phyloP scores from a whole-genome alignment of 805 yeast genomes.

The Candida caryicola region DNA sequence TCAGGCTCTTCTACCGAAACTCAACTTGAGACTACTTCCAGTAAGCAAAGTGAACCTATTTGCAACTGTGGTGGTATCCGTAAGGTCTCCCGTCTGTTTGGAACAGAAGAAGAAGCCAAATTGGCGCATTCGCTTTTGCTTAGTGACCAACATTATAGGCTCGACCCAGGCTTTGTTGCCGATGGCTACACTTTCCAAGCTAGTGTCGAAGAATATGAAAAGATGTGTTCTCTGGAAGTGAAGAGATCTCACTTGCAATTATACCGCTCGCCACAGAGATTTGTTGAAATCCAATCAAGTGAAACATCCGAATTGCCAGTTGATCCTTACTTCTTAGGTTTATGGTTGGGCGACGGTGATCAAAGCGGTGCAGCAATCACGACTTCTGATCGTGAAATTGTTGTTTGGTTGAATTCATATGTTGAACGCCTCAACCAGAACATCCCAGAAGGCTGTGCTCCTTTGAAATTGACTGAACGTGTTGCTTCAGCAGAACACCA shows the following conservation, averaged over 20 bases:
- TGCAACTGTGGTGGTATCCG: slow-evolving; percentile 7
- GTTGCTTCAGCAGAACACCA: too few relatives aligned
- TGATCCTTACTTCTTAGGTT: slow-evolving; percentile 10
- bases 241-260: slow-evolving; percentile 1
- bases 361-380: slow-evolving; percentile 1
- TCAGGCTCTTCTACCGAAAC: too few relatives aligned
- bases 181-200: slow-evolving; percentile 1
- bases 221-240: not conserved
- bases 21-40: too few relatives aligned
- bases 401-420: slow-evolving; percentile 1
- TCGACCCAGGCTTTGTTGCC: slow-evolving; percentile 2
- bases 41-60: too few relatives aligned
- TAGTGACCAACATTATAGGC: slow-evolving; percentile 1
- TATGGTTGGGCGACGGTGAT: slow-evolving; percentile 7
- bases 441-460: not conserved
- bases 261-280: too few relatives aligned
- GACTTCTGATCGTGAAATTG: slow-evolving; percentile 6
- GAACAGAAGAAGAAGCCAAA: slow-evolving; percentile 4
- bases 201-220: not conserved
- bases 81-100: not conserved
- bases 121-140: slow-evolving; percentile 1
- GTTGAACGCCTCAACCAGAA: slow-evolving; percentile 3
- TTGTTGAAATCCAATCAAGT: too few relatives aligned
- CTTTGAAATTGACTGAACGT: slow-evolving; percentile 1
- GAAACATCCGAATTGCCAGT: slow-evolving; percentile 4